Evolutionary conservation across 1,284 basidiomycete species (phyloP), one percentile per base, ranked within the genome.

Genomic region (Melampsora larici-populina): DNA sequence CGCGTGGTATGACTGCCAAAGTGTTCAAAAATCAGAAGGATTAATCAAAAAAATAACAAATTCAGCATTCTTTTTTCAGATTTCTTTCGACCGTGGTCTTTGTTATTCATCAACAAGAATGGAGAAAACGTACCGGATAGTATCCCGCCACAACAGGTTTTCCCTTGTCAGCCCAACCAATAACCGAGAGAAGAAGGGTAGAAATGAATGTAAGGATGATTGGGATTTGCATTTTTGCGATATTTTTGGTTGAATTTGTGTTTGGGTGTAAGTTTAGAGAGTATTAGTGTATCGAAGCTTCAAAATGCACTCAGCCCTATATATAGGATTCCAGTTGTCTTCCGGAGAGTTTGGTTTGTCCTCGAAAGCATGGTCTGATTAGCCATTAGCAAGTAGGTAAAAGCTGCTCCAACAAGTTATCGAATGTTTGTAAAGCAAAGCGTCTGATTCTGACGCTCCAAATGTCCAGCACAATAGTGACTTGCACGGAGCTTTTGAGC

Each of bases 141-240:
- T 71, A 71, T 26, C 70, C 70, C 26, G 70, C 58, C n/a, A 71
- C 58, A 43, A 71, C 70, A 29, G 40, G 70, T 62, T 63, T 46
- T 21, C 70, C 70, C 26, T 55, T 21, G 58, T 71, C 70, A 26
- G 70, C 70, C 70, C 70, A 71, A 9, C 55, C 33, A 2, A 58
- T 2, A 62, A 29, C 70, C 58, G 55, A 58, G n/a, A 58, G n/a
- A 58, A 17, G 26, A 29, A 58, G 26, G n/a, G 26, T n/a, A 29
- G 13, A 24, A 24, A 29, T 24, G 55, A 58, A 7, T 58, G 55
- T n/a, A 58, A 58, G 55, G 26, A 29, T 7, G 26, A 24, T 58
- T 58, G 3, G 26, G n/a, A 58, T 5, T 5, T 58, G 18, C 55
- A 58, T 58, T 24, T n/a, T n/a, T 24, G 55, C 6, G 55, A 58